These are phyloP conservation scores for Globisporangium spiculum DNA, from an alignment of 352 stramenopile species.

Conservation along the genomic window DNA sequence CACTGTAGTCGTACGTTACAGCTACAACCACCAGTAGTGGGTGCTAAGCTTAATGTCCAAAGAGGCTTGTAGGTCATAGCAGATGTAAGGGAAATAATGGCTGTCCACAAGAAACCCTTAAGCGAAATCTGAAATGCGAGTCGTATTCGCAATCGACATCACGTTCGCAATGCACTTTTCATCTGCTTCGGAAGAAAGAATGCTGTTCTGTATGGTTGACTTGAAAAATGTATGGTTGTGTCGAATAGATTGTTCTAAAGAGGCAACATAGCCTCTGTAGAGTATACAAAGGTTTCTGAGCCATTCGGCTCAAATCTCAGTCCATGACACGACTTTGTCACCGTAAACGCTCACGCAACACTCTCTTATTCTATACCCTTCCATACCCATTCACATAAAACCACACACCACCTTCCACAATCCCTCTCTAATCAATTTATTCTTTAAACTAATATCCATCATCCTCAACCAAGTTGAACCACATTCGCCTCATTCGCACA, in stretches of 20 bases:
- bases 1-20: not conserved
- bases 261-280: not conserved
- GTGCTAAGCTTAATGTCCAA: not conserved
- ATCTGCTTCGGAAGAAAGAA: not conserved
- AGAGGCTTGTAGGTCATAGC: not conserved
- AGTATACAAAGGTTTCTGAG: not conserved
- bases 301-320: not conserved
- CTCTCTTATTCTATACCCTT: not conserved
- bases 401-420: not conserved
- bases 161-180: not conserved
- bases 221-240: not conserved
- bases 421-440: not conserved
- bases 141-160: not conserved
- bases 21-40: not conserved
- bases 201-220: not conserved
- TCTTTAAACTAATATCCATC: not conserved
- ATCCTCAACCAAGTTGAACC: not conserved
- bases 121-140: not conserved
- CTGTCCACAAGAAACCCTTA: not conserved
- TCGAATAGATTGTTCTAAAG: not conserved
- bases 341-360: constrained; percentile 2
- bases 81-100: not conserved
- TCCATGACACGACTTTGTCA: constrained; percentile 13
- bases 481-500: not conserved
- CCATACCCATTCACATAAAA: not conserved